Base-by-base conservation (phyloP, 2,329 filamentous ascomycete genomes). In the Fusarium sublunatum region DNA sequence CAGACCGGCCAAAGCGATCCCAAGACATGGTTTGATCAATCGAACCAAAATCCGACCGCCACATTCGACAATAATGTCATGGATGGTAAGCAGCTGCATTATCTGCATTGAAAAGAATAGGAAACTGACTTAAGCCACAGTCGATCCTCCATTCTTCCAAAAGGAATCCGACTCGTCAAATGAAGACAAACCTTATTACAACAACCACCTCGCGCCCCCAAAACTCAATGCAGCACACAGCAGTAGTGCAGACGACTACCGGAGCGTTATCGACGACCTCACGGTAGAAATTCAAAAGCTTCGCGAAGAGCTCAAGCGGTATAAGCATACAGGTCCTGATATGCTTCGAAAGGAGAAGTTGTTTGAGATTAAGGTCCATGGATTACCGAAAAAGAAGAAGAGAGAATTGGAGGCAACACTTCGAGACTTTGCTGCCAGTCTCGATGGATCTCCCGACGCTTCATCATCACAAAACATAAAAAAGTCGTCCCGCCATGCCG, bases 231-330 rank as follows among this genome's bases (percentile, higher is more conserved):
- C 72, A 34, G 77, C 77, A 3, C 84, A 75, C 19, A 85, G 77
- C 70, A 91, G 86, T 71, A 89, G 88, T 46, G 87, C 85, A 26
- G 91, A 91, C 53, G 91, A 93, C 53, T 93, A 88, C 58, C 83
- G 92, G 42, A 90, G 90, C 65, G 91, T 96, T 13, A 96, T 96
- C 43, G 92, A 96, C 69, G 92, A 96, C 72, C 76, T 96, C 56
- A 96, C 92, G 0, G 81, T 96, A 25, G 90, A 93, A 72, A 96
- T 95, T 72, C 91, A 92, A 73, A 88, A 87, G 47, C 75, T 96
- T 59, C 93, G 89, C 76, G 87, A 89, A 65, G 87, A 88, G 69
- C 70, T 96, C 51, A 89, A 86, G 69, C 88, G 86, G 49, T 91
- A 91, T 61, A 89, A 91, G 73, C 87, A 86, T 61, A 77, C 85